Base-by-base conservation (phyloP, 1,284 basidiomycete genomes). In the Tilletia setariae region DNA sequence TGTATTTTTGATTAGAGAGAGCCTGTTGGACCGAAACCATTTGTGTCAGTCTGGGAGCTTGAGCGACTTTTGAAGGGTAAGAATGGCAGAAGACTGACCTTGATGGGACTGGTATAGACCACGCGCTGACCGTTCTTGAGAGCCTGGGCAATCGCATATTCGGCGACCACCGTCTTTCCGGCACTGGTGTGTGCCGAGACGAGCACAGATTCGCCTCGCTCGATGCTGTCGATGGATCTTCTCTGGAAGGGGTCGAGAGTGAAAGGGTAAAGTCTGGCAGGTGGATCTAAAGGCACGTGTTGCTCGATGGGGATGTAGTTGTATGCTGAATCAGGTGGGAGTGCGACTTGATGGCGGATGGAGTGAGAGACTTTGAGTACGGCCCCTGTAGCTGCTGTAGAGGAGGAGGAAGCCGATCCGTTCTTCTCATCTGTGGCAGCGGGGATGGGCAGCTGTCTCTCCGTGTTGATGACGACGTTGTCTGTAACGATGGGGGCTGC, bases 101-200 rank as follows among this genome's bases (percentile, higher is more conserved):
- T 99, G 86, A 99, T 99, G 67, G 96, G 96, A 87, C 91, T 94
- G 21, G 96, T 99, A 85, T 99, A 98, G 71, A 98, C 97, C 70
- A 98, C 94, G 83, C 96, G 88, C 84, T 97, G 94, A 78, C 93
- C 93, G 80, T 90, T 88, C 82, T 89, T 88, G 74, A 99, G 85
- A 86, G 92, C 95, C 79, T 95, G 93, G 0, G 96, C 96, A 80
- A 99, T 98, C 53, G 96, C 96, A 84, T 98, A 98, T 85, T 99
- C 96, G 66, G 96, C 96, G 67, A 98, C 95, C 67, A 98, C 94
- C 1, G 95, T 98, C 85, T 98, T 98, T 76, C 95, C 95, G 19
- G 95, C 95, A 84, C 92, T 94, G 1, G 95, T 98, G 85, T 98
- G 95, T 0, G 95, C 95, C n/a, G 94, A 97, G 0, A 99, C 96